Conservation (phyloP, 1,284 basidiomycete genomes). For the Pseudozyma pruni region DNA sequence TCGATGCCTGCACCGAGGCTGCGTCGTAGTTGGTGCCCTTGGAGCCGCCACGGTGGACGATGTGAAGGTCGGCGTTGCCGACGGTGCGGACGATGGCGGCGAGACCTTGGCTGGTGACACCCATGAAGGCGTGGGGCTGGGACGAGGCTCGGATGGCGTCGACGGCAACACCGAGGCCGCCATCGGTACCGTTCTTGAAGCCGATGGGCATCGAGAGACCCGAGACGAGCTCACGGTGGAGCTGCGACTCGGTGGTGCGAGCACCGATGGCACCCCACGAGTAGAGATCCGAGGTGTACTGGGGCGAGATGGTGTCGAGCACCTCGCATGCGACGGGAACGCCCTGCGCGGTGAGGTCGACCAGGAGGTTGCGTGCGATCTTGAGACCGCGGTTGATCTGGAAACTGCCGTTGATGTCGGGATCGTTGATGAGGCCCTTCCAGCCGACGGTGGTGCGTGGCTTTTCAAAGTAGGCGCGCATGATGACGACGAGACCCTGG, state of each 20-base stretch:
- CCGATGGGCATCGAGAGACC: conserved; percentile 71
- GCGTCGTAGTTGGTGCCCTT: conserved; percentile 73
- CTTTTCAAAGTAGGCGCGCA: conserved; percentile 92
- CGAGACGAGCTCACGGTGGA: conserved; percentile 70
- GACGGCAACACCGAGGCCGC: conserved; percentile 72
- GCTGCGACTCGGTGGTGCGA: conserved; percentile 77
- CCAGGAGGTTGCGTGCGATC: conserved; percentile 85
- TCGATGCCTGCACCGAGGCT: conserved; percentile 78
- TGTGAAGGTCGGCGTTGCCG: conserved; percentile 75
- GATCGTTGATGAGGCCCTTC: conserved; percentile 80
- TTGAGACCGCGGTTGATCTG: conserved; percentile 89
- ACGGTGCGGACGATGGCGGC: conserved; percentile 94
- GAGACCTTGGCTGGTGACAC: conserved; percentile 71
- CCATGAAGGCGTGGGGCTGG: conserved; percentile 66
- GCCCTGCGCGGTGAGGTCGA: conserved; percentile 87
- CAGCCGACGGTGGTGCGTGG: conserved; percentile 79
- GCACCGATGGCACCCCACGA: conserved; percentile 99
- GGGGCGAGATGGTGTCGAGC: conserved; percentile 74
- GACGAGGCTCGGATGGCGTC: conserved; percentile 66
- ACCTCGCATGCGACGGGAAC: conserved; percentile 94
- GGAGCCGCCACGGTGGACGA: conserved; percentile 66
- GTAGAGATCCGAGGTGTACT: conserved; percentile 76
- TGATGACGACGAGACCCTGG: conserved; percentile 85
- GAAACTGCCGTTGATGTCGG: conserved; percentile 91
- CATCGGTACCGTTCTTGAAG: conserved; percentile 99